A percentile compares a stretch with the other conserved stretches of the same genome.
Evolutionary conservation across 1,284 basidiomycete genomes (phyloP).

Genomic region (Irpex lacteus): DNA sequence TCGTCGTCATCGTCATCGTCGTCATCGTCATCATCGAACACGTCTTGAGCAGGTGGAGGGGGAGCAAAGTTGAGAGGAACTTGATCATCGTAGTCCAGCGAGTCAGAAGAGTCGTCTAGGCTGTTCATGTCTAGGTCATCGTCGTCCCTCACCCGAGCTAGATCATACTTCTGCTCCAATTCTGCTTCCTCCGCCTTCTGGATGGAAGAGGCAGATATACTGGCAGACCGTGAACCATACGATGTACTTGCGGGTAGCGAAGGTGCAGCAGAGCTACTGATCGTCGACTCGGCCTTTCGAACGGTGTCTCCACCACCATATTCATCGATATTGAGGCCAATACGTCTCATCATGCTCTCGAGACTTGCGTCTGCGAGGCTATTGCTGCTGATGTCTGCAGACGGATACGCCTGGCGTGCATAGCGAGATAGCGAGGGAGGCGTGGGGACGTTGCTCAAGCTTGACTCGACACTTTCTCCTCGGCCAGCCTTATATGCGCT

Average conservation of each 20-base stretch:
- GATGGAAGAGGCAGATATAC: not conserved
- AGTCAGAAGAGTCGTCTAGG: constrained; percentile 24
- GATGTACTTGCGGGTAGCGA: not conserved
- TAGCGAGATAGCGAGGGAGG: constrained; percentile 69
- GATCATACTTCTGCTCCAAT: constrained; percentile 23
- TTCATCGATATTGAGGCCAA: constrained; percentile 35
- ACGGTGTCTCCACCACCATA: not conserved
- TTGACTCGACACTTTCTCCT: constrained; percentile 43
- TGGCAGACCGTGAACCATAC: not conserved
- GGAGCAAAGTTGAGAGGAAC: not conserved
- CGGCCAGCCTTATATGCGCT: not conserved
- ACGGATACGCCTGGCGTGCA: constrained; percentile 34
- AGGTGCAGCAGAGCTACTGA: not conserved
- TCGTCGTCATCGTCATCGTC: not conserved
- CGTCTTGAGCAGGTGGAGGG: not conserved
- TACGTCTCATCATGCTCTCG: constrained; percentile 51
- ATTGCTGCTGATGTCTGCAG: constrained; percentile 43
- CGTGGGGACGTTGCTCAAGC: constrained; percentile 61
- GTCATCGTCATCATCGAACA: not conserved
- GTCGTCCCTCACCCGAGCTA: constrained; percentile 26
- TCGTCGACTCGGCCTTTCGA: constrained; percentile 1
- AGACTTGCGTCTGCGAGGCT: constrained; percentile 33
- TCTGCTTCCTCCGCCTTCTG: constrained; percentile 21
- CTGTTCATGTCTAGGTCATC: constrained; percentile 21
- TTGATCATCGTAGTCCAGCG: constrained; percentile 22